Evolutionary conservation across 1,139 yeast species (phyloP), one percentile per base, ranked within the genome.

Genomic region (Debaryomycetaceae sp.): DNA sequence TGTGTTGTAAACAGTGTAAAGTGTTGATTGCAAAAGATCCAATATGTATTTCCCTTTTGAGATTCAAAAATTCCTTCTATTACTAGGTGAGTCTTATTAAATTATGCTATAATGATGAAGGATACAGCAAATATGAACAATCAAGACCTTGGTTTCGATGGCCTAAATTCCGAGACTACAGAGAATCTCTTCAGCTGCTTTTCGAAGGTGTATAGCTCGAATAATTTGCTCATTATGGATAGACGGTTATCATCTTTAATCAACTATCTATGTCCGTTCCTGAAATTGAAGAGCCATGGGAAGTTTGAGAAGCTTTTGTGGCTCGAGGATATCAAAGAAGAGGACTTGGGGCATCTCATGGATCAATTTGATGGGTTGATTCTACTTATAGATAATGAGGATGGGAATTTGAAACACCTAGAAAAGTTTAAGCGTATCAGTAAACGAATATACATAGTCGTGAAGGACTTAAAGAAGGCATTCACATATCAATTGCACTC

Each of bases 251-350:
- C 87, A 5, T 67, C 80, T 1, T 56, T 78, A 5, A 66, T 87
- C 44, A 81, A 87, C 51, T 66, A 70, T 31, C 63, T 86, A 38
- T 76, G 85, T 3, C 77, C 84, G 4, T 86, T 85, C 58, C 70
- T 75, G 43, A 61, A 64, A 16, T 67, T 85, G 36, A 77, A 79
- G 51, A 73, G 73, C 38, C 68, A 67, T 38, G 86, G 80, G 7
- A 67, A 82, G 37, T 79, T 87, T 38, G 75, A 70, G 24, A 73
- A 74, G 45, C 77, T 83, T 16, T 66, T 79, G 17, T 83, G 89
- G 86, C 67, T 86, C 15, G 66, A 63, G 33, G 65, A 63, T 28
- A 31, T 31, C 5, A 40, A 37, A n/a, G 48, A 47, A 14, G 53
- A 49, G 2, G 52, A 52, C 13, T 41, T 44, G 28, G 41, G 35